Base-by-base conservation (phyloP, 805 yeast species). In the Metschnikowia hibisci region DNA sequence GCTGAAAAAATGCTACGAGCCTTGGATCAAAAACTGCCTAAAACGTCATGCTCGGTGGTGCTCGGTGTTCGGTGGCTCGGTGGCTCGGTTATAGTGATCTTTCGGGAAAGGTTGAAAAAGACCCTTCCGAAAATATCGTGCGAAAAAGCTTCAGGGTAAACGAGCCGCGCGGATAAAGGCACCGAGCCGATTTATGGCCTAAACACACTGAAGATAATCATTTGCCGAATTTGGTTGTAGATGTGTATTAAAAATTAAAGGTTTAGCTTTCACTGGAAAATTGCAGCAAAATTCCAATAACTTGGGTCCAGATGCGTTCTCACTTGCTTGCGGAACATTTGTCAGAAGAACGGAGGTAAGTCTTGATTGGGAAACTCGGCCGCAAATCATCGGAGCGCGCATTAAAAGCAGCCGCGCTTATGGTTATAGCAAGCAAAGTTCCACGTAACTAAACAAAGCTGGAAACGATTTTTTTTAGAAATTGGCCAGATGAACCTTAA, bases 321-420 rank as follows among this genome's bases (percentile, higher is more conserved):
- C 14, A 12, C 15, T 35, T 14, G 39, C 26, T 35, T 27, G 25
- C 39, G 39, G 28, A 27, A 27, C 6, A 35, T 9, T n/a, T 18
- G 25, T 15, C 25, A 35, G 13, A 15, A 28, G 18, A n/a, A n/a
- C 39, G 39, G 39, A 35, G 39, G 32, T 27, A 35, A 35, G 6
- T 35, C 39, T 26, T 18, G 26, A 34, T 27, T 26, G 8, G 18
- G 39, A 16, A 8, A 27, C 27, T 18, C 32, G 31, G 32, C 32
- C n/a, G 23, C 9, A 31, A 16, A 15, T 22, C 13, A 35, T 35
- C 39, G 39, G 16, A 35, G 25, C 39, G 39, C 39, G 27, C 39
- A 35, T 26, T 20, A 3, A 26, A 27, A 27, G 27, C 39, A 35
- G 39, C 39, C 39, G 39, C 39, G 39, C 26, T 16, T 27, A 16